Evolutionary conservation across 1,284 basidiomycete genomes (phyloP).

Genomic region (Malassezia psittaci): DNA sequence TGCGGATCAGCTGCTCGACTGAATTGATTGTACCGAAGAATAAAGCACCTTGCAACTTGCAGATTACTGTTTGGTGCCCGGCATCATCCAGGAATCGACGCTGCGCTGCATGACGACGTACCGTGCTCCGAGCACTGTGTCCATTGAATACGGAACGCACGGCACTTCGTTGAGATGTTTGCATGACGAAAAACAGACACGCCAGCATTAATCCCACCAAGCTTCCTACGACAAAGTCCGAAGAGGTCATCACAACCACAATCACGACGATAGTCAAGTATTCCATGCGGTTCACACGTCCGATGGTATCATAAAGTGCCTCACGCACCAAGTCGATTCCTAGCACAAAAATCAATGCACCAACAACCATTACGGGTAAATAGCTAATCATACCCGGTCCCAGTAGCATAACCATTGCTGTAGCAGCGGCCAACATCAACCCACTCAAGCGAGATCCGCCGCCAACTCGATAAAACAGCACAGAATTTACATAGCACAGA

Average conservation of each 20-base stretch:
- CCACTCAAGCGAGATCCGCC: constrained; percentile 74
- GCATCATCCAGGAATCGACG: constrained; percentile 80
- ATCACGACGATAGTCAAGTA: constrained; percentile 54
- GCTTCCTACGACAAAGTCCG: constrained; percentile 76
- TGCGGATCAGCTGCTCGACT: constrained; percentile 67
- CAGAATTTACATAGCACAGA: constrained; percentile 49
- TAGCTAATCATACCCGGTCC: constrained; percentile 57
- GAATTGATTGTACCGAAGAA: constrained; percentile 91
- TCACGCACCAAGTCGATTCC: constrained; percentile 86
- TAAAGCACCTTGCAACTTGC: constrained; percentile 78
- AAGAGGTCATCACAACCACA: constrained; percentile 61
- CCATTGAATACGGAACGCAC: constrained; percentile 43
- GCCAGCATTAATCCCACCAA: constrained; percentile 82
- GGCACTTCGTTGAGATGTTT: constrained; percentile 62
- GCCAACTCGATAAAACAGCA: constrained; percentile 76
- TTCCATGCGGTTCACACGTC: constrained; percentile 58
- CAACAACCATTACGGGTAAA: constrained; percentile 51
- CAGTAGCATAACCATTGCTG: constrained; percentile 62
- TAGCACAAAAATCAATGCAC: constrained; percentile 84
- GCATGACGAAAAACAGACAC: constrained; percentile 90
- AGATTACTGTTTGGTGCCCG: constrained; percentile 78
- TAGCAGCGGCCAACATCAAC: constrained; percentile 71
- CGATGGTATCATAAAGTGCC: constrained; percentile 86
- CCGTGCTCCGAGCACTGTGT: constrained; percentile 61
- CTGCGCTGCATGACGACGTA: constrained; percentile 76